Evolutionary conservation across 179 eudicot species (phyloP).

Genomic region (Patellifolia procumbens): DNA sequence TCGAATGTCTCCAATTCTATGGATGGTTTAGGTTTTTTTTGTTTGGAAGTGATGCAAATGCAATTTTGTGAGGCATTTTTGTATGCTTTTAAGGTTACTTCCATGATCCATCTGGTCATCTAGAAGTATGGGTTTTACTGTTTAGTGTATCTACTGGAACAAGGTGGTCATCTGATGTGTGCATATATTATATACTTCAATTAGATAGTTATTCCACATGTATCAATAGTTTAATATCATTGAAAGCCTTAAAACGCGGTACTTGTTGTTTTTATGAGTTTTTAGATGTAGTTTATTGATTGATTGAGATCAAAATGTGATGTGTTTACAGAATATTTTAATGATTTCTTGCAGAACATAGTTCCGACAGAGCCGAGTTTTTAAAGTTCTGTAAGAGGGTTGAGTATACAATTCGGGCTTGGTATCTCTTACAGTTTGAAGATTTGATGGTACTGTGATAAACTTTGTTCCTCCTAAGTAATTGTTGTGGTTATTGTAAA

Average conservation of each 20-base stretch:
- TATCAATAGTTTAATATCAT: neutral
- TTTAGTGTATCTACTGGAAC: neutral
- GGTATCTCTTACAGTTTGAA: slow-evolving; percentile 94
- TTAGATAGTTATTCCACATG: no score
- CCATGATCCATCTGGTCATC: neutral
- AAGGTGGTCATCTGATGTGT: neutral
- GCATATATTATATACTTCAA: neutral
- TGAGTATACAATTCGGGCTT: slow-evolving; percentile 94
- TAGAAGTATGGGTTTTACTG: neutral
- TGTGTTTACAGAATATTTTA: neutral
- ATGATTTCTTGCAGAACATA: slow-evolving; percentile 49
- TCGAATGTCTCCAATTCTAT: neutral
- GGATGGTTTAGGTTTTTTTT: neutral
- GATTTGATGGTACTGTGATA: slow-evolving; percentile 79
- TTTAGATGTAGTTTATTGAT: neutral
- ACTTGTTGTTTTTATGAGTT: neutral
- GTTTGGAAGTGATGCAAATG: neutral
- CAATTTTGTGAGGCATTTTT: neutral
- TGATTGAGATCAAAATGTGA: neutral
- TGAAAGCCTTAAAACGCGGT: neutral
- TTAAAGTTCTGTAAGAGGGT: slow-evolving; percentile 88
- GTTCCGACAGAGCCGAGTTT: slow-evolving; percentile 73
- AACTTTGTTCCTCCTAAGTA: neutral
- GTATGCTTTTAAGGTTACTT: neutral
- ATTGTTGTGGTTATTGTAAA: slow-evolving; percentile 1